Evolutionary conservation across 192 early-diverging fungal genomes (phyloP).

Genomic region (Allomyces javanicus): DNA sequence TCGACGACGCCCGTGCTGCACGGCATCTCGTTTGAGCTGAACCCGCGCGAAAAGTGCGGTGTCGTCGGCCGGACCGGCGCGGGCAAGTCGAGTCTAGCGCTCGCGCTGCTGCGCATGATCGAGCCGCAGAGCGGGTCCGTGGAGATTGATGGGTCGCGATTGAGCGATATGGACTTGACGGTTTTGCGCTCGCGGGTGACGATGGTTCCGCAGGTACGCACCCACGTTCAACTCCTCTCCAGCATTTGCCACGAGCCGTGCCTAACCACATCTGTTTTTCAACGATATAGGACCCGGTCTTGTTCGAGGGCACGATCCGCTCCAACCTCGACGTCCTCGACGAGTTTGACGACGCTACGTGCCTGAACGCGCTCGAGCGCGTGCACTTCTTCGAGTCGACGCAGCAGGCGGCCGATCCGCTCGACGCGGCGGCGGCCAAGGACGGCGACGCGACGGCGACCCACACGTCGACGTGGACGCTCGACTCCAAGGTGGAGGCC

Average conservation of each 20-base stretch:
- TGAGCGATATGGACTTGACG: conserved; percentile 43
- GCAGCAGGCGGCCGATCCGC: neutral
- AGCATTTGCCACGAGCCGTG: too few relatives aligned
- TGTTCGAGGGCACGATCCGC: conserved; percentile 58
- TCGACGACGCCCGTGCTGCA: conserved; percentile 57
- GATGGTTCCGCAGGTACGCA: conserved; percentile 57
- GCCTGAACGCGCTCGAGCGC: conserved; percentile 44
- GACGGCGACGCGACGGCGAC: neutral
- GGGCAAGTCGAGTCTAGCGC: conserved; percentile 55
- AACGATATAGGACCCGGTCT: conserved; percentile 38
- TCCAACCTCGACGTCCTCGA: conserved; percentile 80
- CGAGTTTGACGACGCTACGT: conserved; percentile 51
- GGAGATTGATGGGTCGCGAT: conserved; percentile 52
- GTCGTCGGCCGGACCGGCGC: conserved; percentile 81
- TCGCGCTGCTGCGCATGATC: conserved; percentile 62
- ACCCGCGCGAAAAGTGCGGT: conserved; percentile 61
- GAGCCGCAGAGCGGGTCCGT: conserved; percentile 50
- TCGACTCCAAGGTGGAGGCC: conserved; percentile 43
- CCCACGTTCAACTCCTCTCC: too few relatives aligned
- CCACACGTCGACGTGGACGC: conserved; percentile 31
- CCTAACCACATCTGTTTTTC: too few relatives aligned
- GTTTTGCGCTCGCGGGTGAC: conserved; percentile 58
- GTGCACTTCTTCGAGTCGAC: conserved; percentile 19
- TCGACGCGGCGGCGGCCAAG: too few relatives aligned
- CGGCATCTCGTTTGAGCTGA: conserved; percentile 46